phyloP scores from a whole-genome alignment of 2,329 filamentous ascomycete species.

The Xylariaceae sp. region DNA sequence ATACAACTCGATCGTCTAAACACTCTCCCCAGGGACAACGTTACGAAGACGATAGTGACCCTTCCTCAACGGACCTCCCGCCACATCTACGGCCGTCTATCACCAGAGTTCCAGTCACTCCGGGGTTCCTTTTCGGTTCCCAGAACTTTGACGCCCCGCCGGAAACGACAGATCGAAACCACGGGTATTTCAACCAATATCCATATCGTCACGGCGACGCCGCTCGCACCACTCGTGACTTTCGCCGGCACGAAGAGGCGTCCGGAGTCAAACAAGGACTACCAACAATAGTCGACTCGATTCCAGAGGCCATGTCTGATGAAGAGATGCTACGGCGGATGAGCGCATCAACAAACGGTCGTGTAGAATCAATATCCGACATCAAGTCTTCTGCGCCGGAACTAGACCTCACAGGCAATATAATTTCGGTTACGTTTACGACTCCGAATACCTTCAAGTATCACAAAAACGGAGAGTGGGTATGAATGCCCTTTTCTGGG shows the following conservation, averaged over 20 bases:
- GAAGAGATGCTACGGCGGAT: conserved; percentile 41
- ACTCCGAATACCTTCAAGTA: conserved; percentile 59
- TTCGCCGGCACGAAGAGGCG: conserved; percentile 13
- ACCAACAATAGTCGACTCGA: too few species aligned
- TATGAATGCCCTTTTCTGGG: conserved; percentile 34
- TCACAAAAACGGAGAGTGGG: conserved; percentile 57
- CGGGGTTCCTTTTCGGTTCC: conserved; percentile 32
- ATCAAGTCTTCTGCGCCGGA: conserved; percentile 54
- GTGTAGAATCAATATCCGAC: conserved; percentile 50
- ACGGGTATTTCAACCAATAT: conserved; percentile 31
- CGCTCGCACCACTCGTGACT: conserved; percentile 18
- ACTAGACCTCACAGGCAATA: conserved; percentile 57
- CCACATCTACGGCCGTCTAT: conserved; percentile 33
- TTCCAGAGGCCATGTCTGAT: conserved; percentile 32
- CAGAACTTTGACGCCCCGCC: conserved; percentile 20
- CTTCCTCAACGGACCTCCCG: conserved; percentile 25
- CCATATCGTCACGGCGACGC: conserved; percentile 21
- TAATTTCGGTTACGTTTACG: conserved; percentile 63
- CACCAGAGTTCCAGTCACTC: conserved; percentile 38
- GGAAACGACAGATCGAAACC: too few species aligned
- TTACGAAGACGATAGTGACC: not conserved
- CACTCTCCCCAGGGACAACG: too few species aligned
- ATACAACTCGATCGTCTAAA: too few species aligned
- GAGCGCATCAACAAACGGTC: conserved; percentile 40
- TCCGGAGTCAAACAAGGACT: conserved; percentile 18